Evolutionary conservation across 2,329 filamentous ascomycete species (phyloP).

Genomic region (Periconia digitata): DNA sequence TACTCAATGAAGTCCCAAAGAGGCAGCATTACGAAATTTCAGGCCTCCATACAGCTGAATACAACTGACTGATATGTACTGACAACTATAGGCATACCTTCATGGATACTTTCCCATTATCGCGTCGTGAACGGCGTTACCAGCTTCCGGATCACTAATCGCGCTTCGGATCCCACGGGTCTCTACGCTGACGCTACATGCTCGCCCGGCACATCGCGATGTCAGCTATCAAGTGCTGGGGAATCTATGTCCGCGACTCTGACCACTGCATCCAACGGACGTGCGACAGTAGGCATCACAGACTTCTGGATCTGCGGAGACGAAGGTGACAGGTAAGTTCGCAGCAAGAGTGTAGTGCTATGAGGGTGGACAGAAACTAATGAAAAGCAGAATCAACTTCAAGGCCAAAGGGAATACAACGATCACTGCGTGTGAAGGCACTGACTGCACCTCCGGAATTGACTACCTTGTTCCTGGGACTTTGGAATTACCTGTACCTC

Average conservation of each 20-base stretch:
- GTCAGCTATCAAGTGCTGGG: not conserved
- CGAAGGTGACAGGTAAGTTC: conserved; percentile 8
- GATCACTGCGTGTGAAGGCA: conserved; percentile 11
- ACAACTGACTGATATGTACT: no score
- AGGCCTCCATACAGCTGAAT: no score
- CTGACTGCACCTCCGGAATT: conserved; percentile 11
- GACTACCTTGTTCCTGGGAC: conserved; percentile 10
- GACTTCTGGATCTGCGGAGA: conserved; percentile 11
- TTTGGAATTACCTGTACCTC: conserved; percentile 10
- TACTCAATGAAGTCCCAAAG: no score
- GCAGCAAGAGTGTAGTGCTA: not conserved
- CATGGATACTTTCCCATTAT: conserved; percentile 7
- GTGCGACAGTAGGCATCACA: conserved; percentile 2
- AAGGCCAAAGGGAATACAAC: conserved; percentile 8
- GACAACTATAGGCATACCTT: no score
- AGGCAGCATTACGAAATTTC: no score
- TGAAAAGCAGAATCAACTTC: conserved; percentile 6
- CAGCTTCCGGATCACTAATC: conserved; percentile 8
- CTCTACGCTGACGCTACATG: conserved; percentile 3
- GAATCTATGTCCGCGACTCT: conserved; percentile 4
- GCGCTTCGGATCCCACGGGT: not conserved
- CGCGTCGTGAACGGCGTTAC: conserved; percentile 5
- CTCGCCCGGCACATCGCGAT: conserved; percentile 4
- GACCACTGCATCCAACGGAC: conserved; percentile 4
- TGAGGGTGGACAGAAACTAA: not conserved